Base-by-base conservation (phyloP, 2,329 filamentous ascomycete species). In the Fusarium austroafricanum region DNA sequence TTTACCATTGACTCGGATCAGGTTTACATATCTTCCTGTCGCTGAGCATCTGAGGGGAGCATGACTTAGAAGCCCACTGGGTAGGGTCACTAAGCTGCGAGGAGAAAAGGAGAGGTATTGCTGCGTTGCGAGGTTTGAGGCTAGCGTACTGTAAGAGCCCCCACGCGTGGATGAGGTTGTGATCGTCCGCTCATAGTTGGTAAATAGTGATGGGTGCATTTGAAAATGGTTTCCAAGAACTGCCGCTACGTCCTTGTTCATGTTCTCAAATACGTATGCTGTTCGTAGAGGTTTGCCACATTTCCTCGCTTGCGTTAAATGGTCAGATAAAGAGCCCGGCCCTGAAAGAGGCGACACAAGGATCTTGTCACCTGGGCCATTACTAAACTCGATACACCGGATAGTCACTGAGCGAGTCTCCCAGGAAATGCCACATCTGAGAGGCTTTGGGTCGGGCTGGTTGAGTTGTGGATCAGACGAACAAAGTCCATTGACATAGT, bases 161-260 rank as follows among this genome's bases (percentile, higher is more conserved):
- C 21, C 20, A 4, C 8, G 18, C 6, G 3, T 53, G 1, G 49
- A 53, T 35, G 20, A 28, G 3, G 39, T n/a, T 12, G 20, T 35
- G 10, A 6, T 10, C 5, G 23, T 55, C 9, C 18, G 42, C 21
- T 55, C n/a, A 10, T 55, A 55, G 20, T 55, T 20, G 5, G 26
- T 10, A 15, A 55, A 55, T 2, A 55, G 26, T 5, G 52, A 31
- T 11, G 52, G 52, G 4, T 47, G n/a, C 9, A 55, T 46, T 20
- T 11, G 17, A 12, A 55, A 55, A 14, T 39, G 42, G 15, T 47
- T 39, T 4, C 52, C 52, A 11, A 55, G 52, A n/a, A 55, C 26
- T 14, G 42, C 47, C 12, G 52, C 52, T 8, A 55, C 26, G 14
- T 47, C 42, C 20, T 9, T 55, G 11, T 55, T 55, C 52, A 55